Conservation (phyloP, 345 rosid genomes). For the Balakata baccata region DNA sequence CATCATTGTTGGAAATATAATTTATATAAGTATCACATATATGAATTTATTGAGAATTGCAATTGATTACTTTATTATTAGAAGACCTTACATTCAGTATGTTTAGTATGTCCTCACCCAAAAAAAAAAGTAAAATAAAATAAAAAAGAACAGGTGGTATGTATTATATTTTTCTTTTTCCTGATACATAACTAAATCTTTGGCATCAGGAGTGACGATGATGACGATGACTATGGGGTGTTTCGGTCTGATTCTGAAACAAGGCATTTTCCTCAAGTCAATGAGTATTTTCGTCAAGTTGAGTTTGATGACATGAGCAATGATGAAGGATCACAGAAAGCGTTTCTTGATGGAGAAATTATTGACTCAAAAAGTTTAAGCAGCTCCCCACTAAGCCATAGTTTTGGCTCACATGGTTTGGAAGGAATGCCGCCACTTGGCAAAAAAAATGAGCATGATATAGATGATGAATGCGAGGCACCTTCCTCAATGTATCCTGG, state of each 20-base stretch:
- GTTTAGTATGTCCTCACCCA: no score
- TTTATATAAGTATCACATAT: not conserved
- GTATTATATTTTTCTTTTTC: not conserved
- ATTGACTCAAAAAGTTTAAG: conserved; percentile 49
- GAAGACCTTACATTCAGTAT: not conserved
- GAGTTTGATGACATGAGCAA: conserved; percentile 57
- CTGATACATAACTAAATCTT: not conserved
- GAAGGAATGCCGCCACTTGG: conserved; percentile 45
- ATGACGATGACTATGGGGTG: conserved; percentile 56
- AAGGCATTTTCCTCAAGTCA: conserved; percentile 47
- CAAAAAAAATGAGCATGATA: conserved; percentile 50
- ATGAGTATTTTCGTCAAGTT: conserved; percentile 45
- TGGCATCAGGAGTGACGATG: conserved; percentile 71
- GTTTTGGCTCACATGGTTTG: conserved; percentile 50
- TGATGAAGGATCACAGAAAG: conserved; percentile 45
- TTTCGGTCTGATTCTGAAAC: conserved; percentile 57
- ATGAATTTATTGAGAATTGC: not conserved
- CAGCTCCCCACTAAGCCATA: conserved; percentile 45
- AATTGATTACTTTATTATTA: not conserved
- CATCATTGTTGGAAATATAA: not conserved
- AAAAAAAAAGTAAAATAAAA: no score
- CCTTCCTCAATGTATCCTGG: conserved; percentile 54
- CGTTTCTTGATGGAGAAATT: conserved; percentile 46
- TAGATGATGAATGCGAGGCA: conserved; percentile 50
- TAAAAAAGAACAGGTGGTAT: not conserved